Evolutionary conservation across 129 eudicot genomes (phyloP).

Genomic region (Artemisia tridentata): DNA sequence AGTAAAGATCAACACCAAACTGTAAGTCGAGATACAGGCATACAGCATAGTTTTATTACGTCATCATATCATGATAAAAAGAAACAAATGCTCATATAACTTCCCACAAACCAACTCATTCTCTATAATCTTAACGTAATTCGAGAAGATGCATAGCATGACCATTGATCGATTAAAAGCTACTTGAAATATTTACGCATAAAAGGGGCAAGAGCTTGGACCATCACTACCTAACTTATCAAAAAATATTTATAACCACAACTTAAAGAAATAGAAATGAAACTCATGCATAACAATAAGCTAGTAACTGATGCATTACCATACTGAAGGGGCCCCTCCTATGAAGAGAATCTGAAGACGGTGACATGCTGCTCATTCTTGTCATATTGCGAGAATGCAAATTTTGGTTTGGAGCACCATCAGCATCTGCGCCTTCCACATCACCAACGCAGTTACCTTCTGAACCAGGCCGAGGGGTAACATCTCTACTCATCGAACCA

Average conservation of each 20-base stretch:
- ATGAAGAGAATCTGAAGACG: slow-evolving; percentile 77
- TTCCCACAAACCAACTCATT: slow-evolving; percentile 15
- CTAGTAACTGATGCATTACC: slow-evolving; percentile 41
- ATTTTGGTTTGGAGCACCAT: slow-evolving; percentile 55
- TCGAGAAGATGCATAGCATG: background rate
- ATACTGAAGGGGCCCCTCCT: slow-evolving; percentile 48
- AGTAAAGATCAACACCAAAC: background rate
- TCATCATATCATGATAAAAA: background rate
- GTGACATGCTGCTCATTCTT: slow-evolving; percentile 76
- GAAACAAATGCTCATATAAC: background rate
- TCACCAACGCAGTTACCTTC: slow-evolving; percentile 58
- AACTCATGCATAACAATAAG: slow-evolving; percentile 41
- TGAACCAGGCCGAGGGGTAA: slow-evolving; percentile 65
- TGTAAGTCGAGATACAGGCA: too few relatives aligned
- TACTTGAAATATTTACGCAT: background rate
- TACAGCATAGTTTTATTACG: too few relatives aligned
- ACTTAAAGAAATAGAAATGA: background rate
- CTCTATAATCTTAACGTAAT: slow-evolving; percentile 11
- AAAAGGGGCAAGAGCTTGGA: slow-evolving; percentile 1
- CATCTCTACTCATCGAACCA: slow-evolving; percentile 64
- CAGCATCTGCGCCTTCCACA: slow-evolving; percentile 60
- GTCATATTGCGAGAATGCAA: slow-evolving; percentile 49
- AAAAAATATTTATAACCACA: background rate
- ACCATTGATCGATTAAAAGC: background rate
- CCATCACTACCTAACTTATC: background rate